Conservation (phyloP, 2,329 filamentous ascomycete genomes). For the Zalaria obscura region DNA sequence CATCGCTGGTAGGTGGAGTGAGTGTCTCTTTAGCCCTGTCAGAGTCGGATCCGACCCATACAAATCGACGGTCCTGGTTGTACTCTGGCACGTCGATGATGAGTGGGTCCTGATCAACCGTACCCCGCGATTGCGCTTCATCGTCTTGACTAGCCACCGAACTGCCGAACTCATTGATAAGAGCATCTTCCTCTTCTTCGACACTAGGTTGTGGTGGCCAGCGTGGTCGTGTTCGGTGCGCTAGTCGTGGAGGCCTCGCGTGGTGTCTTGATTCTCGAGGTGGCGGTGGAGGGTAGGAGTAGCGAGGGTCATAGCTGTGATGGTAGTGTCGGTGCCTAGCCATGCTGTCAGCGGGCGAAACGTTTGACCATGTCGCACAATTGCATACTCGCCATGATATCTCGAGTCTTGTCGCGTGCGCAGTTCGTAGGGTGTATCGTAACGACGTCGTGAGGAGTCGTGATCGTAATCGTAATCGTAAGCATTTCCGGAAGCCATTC, state of each 20-base stretch:
- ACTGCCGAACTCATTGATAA: conserved; percentile 45
- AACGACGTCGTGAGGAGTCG: conserved; percentile 6
- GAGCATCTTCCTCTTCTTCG: conserved; percentile 52
- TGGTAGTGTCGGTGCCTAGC: conserved; percentile 8
- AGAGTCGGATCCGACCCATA: conserved; percentile 30
- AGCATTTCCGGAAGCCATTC: conserved; percentile 13
- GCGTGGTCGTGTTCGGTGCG: conserved; percentile 13
- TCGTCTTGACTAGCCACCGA: conserved; percentile 27
- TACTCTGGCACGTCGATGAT: conserved; percentile 45
- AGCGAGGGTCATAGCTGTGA: conserved; percentile 19
- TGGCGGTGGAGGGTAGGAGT: conserved; percentile 14
- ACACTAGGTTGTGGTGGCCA: conserved; percentile 50
- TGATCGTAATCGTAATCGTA: conserved; percentile 5
- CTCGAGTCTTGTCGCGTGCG: conserved; percentile 9
- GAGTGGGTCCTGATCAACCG: conserved; percentile 53
- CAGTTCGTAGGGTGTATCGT: not conserved
- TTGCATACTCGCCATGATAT: conserved; percentile 5
- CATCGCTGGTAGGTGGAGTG: conserved; percentile 23
- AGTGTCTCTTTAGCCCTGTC: conserved; percentile 9
- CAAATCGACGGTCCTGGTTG: conserved; percentile 52
- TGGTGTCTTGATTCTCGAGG: conserved; percentile 8
- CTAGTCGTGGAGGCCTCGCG: conserved; percentile 8
- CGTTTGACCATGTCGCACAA: conserved; percentile 3
- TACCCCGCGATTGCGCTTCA: conserved; percentile 46
- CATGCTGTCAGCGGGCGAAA: conserved; percentile 9